Evolutionary conservation across 106 monocot species (phyloP), one percentile per base, ranked within the genome.

Genomic region (Amphibolis antarctica): DNA sequence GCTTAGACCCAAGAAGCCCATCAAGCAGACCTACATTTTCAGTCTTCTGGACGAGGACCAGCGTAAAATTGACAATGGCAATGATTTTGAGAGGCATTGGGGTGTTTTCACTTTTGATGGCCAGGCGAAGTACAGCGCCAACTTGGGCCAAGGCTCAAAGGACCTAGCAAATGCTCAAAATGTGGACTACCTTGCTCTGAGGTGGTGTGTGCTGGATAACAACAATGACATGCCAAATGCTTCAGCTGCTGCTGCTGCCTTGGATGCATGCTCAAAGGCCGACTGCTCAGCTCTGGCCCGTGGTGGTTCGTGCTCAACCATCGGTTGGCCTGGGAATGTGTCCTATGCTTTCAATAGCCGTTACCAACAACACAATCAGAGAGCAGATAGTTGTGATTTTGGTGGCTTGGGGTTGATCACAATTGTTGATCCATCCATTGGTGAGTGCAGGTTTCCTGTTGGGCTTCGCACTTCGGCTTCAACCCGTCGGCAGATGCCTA

Each of bases 21-120:
- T 82, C n/a, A 14, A 42, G 44, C 84, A 78, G 59, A 81, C 69
- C 18, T 96, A 82, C 70, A 61, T 96, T 22, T 90, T 90, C 52
- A 81, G 84, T 74, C 78, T 96, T 26, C 66, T 90, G 27, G 96
- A 96, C 30, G 96, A 96, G 66, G 82, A 96, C 59, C 72, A 60
- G 49, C 57, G 65, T 3, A 72, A 62, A 52, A 67, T 80, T 50
- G 58, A 60, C 9, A 24, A 67, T 19, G 86, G 84, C 4, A 50
- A 30, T 12, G 59, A 69, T 42, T 82, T 76, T 26, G 86, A 86
- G 64, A 77, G 90, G 55, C 96, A 96, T 42, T 82, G 71, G 65
- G 96, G 96, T 31, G 61, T 96, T 26, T 96, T 90, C 76, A 96
- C 96, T 22, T 90, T 90, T 61, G 96, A 96, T 23, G 96, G 96